Evolutionary conservation across 2,329 filamentous ascomycete genomes (phyloP), one percentile per base, ranked within the genome.

Genomic region (Huntiella decipiens): DNA sequence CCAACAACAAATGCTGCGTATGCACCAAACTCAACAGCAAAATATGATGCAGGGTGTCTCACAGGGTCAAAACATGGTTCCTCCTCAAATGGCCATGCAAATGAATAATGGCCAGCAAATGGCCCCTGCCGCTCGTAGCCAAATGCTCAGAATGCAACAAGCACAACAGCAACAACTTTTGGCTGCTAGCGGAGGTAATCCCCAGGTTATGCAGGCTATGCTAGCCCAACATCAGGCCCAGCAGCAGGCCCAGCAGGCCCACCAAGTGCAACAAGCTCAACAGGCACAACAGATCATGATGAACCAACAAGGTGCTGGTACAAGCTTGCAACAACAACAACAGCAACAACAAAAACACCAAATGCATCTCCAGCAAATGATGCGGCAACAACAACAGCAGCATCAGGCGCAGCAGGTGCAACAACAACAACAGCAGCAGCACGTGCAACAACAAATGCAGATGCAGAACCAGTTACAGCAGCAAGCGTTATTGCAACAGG

Each of bases 361-460:
- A 32, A 48, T 54, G 6, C 53, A 54, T n/a, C 53, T 54, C 16
- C 55, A 56, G 43, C 54, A 56, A 15, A 50, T 53, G 10, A 48
- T 44, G 2, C 55, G 53, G 35, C 51, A 56, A 17, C 51, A 54
- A 41, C 52, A 56, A 38, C 62, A 65, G 11, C 62, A 65, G 47
- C 54, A 58, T 34, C 60, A 58, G 32, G 55, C 61, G 43, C 56
- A 58, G 22, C 56, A 61, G 40, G 55, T 56, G 45, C 52, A 57
- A 51, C 56, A 60, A 50, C 53, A 60, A 42, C 53, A 58, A 50
- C 55, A 58, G 43, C 57, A 60, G 47, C 57, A 57, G 41, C 44
- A 42, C 13, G 52, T 51, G 8, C 43, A 48, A 34, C 43, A 35
- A 31, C 37, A 41, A 10, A 41, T 51, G n/a, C 43, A 48, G 38